Conservation (phyloP, 306 rosid genomes). For the Ceratonia siliqua region DNA sequence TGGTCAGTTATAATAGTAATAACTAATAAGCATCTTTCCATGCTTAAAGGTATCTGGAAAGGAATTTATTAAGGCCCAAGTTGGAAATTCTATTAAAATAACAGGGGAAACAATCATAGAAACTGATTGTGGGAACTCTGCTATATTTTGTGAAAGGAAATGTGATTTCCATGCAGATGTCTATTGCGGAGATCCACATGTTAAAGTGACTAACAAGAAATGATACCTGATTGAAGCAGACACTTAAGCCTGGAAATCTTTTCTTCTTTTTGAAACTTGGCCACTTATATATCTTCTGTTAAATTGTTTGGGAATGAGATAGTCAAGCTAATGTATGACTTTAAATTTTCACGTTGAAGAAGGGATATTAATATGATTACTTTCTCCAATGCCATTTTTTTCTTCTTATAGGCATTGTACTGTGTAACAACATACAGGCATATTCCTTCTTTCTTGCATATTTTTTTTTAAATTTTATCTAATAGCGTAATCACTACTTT, state of each 20-base stretch:
- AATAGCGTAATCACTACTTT: not conserved
- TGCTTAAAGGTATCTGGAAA: not conserved
- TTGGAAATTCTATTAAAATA: not conserved
- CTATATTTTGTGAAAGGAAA: not conserved
- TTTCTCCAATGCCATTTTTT: not conserved
- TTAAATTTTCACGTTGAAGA: not conserved
- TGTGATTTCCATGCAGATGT: not conserved
- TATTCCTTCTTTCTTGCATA: no score
- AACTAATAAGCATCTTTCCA: not conserved
- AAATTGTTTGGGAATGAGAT: slow-evolving; percentile 7
- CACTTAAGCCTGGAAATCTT: slow-evolving; percentile 2
- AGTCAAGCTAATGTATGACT: not conserved
- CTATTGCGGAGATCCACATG: not conserved
- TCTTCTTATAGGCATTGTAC: not conserved
- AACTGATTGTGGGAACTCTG: not conserved
- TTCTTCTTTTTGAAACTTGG: not conserved
- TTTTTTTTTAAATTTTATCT: not conserved
- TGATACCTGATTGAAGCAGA: slow-evolving; percentile 2
- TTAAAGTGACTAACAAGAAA: not conserved
- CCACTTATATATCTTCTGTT: not conserved
- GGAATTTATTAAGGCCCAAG: not conserved
- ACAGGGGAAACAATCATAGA: not conserved
- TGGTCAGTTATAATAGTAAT: not conserved
- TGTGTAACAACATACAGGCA: not conserved
- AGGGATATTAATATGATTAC: not conserved